phyloP scores from a whole-genome alignment of 2,329 filamentous ascomycete species.

The Fusarium sp. region DNA sequence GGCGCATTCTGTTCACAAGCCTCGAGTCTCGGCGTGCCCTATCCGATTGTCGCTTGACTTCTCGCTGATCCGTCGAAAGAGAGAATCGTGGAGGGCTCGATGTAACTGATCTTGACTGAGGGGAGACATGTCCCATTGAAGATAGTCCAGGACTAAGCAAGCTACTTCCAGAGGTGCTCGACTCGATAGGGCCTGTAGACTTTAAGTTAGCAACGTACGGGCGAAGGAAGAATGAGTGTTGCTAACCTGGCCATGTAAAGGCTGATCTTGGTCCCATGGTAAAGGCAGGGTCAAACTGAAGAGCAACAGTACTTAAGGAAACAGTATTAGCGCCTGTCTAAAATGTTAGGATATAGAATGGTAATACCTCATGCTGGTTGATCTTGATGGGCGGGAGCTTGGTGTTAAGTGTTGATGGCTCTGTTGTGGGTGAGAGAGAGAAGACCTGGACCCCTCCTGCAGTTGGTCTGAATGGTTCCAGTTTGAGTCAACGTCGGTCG shows the following conservation, averaged over 20 bases:
- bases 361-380: slow-evolving; percentile 43
- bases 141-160: slow-evolving; percentile 60
- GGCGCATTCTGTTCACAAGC: slow-evolving; percentile 61
- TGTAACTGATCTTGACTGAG: slow-evolving; percentile 64
- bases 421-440: slow-evolving; percentile 33
- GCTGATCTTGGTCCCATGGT: slow-evolving; percentile 63
- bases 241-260: slow-evolving; percentile 63
- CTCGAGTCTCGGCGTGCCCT: slow-evolving; percentile 70
- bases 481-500: slow-evolving; percentile 37
- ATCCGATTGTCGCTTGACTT: slow-evolving; percentile 71
- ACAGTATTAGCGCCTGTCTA: slow-evolving; percentile 22
- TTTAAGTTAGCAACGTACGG: slow-evolving; percentile 2
- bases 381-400: slow-evolving; percentile 23
- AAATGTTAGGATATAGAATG: neutral
- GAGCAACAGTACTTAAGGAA: slow-evolving; percentile 58
- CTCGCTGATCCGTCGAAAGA: slow-evolving; percentile 70
- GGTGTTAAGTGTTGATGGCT: slow-evolving; percentile 28
- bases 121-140: slow-evolving; percentile 59
- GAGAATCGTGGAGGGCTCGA: slow-evolving; percentile 67
- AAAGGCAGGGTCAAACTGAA: slow-evolving; percentile 64
- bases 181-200: slow-evolving; percentile 51
- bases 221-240: neutral
- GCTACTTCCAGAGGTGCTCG: slow-evolving; percentile 47
- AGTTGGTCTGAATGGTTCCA: slow-evolving; percentile 41
- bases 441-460: slow-evolving; percentile 34